Evolutionary conservation across 345 rosid species (phyloP), one percentile per base, ranked within the genome.

Genomic region (Moringa oleifera): DNA sequence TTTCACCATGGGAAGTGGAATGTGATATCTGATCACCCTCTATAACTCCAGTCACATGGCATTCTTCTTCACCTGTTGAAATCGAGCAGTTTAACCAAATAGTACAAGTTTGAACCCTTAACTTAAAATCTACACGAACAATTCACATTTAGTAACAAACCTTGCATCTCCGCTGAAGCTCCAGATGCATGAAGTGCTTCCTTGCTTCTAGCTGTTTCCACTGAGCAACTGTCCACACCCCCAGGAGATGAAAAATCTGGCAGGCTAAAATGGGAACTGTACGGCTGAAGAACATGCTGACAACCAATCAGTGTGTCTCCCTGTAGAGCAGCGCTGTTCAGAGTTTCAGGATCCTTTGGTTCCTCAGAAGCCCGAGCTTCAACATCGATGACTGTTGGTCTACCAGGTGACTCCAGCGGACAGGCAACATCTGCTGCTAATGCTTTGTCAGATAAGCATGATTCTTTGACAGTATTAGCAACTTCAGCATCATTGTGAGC

Each of bases 1-100:
- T 63, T 63, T 83, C 80, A 63, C 68, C 85, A 71, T 53, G 64
- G 56, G 67, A 51, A 75, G 47, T 57, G 59, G 78, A 83, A 62
- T 71, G 77, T 63, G 73, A 64, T 59, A 61, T 71, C 69, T 64
- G 81, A 65, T 62, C 75, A 59, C 69, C 84, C 67, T 79, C 82
- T 25, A 59, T 54, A 68, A 51, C 53, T 31, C 71, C 70, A 64
- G 63, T 61, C 17, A 55, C 66, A 33, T 58, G 61, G 67, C 73
- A 70, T 23, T 61, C 82, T 23, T 61, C 82, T 63, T 77, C 75
- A 71, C 76, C 85, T 78, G 50, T 24, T 51, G 36, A 63, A 21
- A 52, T 16, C 25, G 6, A 23, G 50, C 31, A 51, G 61, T 25
- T 55, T 36, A 74, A 51, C 33, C 47, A n/a, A 21, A 37, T 10